phyloP scores from a whole-genome alignment of 108 stramenopile genomes.

The Cyclotella kingstonii region DNA sequence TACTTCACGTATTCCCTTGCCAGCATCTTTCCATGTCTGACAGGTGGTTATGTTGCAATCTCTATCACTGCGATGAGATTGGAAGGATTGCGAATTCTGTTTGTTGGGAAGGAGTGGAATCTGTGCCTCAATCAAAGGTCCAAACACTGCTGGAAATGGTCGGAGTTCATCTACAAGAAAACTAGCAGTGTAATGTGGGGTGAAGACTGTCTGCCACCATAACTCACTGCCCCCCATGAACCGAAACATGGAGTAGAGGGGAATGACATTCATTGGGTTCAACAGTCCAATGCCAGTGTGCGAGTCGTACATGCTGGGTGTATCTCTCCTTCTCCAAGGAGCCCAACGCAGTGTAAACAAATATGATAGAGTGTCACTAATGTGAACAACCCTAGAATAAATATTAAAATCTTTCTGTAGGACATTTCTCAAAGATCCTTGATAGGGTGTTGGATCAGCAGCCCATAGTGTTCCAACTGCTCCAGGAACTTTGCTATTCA shows the following conservation, averaged over 20 bases:
- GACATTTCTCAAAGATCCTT: conserved; percentile 48
- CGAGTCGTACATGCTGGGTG: conserved; percentile 53
- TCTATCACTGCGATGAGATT: conserved; percentile 25
- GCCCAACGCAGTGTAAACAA: conserved; percentile 54
- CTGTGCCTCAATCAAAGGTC: conserved; percentile 58
- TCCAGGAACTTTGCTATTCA: conserved; percentile 57
- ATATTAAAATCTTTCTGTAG: conserved; percentile 47
- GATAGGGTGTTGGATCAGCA: conserved; percentile 47
- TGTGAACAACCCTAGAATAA: conserved; percentile 40
- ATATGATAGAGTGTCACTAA: conserved; percentile 39
- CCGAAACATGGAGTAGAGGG: conserved; percentile 45
- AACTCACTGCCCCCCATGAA: conserved; percentile 46
- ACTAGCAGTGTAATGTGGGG: conserved; percentile 57
- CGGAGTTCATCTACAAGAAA: conserved; percentile 55
- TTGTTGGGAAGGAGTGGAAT: conserved; percentile 48
- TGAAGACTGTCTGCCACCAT: conserved; percentile 59
- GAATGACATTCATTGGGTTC: conserved; percentile 55
- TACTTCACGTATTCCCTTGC: conserved; percentile 56
- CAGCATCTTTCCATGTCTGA: conserved; percentile 61
- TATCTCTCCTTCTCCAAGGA: conserved; percentile 49
- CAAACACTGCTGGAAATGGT: conserved; percentile 57
- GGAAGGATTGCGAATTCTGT: conserved; percentile 35
- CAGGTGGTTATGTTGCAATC: conserved; percentile 58
- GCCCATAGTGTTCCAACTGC: conserved; percentile 54
- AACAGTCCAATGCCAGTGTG: conserved; percentile 53